Percentiles rank a stretch among this genome's conserved stretches.
Evolutionary conservation across 2,329 filamentous ascomycete genomes (phyloP).

Genomic region (Cordyceps pruinosa): DNA sequence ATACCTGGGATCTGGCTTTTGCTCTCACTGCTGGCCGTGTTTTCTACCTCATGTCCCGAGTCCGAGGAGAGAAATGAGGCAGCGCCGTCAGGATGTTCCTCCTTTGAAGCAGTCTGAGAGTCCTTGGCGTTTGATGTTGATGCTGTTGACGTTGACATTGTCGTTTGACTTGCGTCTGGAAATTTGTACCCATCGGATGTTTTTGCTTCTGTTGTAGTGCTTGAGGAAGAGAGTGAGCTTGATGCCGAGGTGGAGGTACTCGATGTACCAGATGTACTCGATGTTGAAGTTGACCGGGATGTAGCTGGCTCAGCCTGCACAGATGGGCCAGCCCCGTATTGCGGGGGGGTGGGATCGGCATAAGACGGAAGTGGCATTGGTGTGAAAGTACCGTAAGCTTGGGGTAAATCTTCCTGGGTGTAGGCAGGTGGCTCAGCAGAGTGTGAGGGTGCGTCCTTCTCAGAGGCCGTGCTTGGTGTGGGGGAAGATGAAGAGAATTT

Average conservation of each 20-base stretch:
- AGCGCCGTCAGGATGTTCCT: neutral
- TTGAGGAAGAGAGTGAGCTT: neutral
- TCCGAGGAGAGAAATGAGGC: constrained; percentile 4
- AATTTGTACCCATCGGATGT: constrained; percentile 7
- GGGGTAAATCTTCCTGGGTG: neutral
- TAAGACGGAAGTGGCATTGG: constrained; percentile 3
- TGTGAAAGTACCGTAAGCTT: constrained; percentile 4
- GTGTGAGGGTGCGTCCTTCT: neutral
- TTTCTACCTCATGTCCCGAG: neutral
- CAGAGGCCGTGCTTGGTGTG: neutral
- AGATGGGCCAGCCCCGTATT: neutral
- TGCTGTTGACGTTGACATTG: neutral
- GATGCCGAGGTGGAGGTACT: neutral
- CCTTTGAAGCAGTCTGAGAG: neutral
- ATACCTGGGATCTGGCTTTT: constrained; percentile 3
- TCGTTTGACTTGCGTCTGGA: neutral
- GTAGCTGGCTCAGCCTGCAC: neutral
- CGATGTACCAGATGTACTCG: neutral
- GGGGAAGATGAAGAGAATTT: neutral
- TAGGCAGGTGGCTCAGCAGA: neutral
- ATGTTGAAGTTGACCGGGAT: neutral
- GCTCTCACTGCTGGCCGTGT: constrained; percentile 2
- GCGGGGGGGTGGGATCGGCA: neutral
- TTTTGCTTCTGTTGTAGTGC: neutral
- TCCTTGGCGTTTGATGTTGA: neutral